Evolutionary conservation across 148 eudicot species (phyloP).

Genomic region (Vaccinium vitisidaea): DNA sequence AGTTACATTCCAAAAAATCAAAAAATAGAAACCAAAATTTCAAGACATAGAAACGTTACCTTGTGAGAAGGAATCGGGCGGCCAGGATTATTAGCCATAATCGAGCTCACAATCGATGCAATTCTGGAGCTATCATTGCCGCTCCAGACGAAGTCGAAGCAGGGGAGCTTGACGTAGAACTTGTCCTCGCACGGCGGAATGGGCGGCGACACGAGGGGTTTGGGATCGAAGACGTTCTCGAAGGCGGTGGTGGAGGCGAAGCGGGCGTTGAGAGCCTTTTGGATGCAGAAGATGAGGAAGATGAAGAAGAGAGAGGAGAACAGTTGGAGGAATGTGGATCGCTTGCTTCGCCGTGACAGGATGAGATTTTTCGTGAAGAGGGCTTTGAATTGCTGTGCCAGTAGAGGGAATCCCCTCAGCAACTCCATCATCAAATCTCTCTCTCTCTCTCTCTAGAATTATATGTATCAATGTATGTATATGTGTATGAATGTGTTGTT

Average conservation of each 20-base stretch:
- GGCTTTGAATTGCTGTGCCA: conserved; percentile 61
- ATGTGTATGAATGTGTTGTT: not conserved
- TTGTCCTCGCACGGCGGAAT: conserved; percentile 75
- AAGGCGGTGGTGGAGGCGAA: conserved; percentile 41
- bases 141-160: conserved; percentile 81
- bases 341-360: conserved; percentile 68
- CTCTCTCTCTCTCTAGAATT: not conserved
- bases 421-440: conserved; percentile 8
- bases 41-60: conserved; percentile 30
- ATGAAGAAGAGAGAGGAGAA: conserved; percentile 82
- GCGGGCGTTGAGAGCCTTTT: conserved; percentile 51
- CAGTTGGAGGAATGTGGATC: conserved; percentile 60
- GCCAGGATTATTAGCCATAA: conserved; percentile 73
- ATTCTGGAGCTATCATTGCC: conserved; percentile 46
- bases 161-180: conserved; percentile 45
- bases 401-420: conserved; percentile 51
- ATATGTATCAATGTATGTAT: not conserved
- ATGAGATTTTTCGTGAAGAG: conserved; percentile 56
- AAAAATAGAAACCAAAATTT: not conserved
- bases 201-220: conserved; percentile 38
- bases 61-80: conserved; percentile 53
- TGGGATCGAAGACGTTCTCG: conserved; percentile 46
- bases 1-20: not conserved
- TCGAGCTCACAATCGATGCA: conserved; percentile 35
- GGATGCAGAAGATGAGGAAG: conserved; percentile 68